Percentiles rank a stretch among this genome's conserved stretches.
Conservation (phyloP, 768 basidiomycete species). For the Infundibulicybe gibba region DNA sequence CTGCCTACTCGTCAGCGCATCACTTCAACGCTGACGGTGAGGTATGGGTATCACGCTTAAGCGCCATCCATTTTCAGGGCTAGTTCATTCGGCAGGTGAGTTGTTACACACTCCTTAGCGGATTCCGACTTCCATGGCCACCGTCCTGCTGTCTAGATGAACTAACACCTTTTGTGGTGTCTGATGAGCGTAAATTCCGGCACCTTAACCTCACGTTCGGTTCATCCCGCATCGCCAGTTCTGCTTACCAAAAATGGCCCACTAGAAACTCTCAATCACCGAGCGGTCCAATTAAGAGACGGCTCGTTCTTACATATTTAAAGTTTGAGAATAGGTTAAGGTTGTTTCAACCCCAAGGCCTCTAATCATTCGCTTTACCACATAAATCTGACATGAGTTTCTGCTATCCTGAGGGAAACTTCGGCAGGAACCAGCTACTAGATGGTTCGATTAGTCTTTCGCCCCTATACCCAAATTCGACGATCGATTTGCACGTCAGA, state of each 20-base stretch:
- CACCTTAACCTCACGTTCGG: constrained; percentile 72
- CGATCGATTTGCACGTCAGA: constrained; percentile 97
- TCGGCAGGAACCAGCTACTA: no score
- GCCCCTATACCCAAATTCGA: constrained; percentile 95
- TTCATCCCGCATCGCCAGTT: constrained; percentile 68
- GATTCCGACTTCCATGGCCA: constrained; percentile 85
- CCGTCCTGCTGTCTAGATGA: constrained; percentile 87
- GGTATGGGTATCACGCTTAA: constrained; percentile 85
- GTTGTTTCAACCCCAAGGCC: constrained; percentile 86
- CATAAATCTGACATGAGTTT: constrained; percentile 43
- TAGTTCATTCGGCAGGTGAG: constrained; percentile 90
- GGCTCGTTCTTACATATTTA: constrained; percentile 84
- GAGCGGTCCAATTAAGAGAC: constrained; percentile 80
- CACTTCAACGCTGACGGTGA: constrained; percentile 72
- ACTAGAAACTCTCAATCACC: constrained; percentile 79
- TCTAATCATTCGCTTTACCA: constrained; percentile 89
- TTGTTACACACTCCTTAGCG: constrained; percentile 87
- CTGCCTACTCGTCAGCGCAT: constrained; percentile 74
- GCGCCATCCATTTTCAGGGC: constrained; percentile 91
- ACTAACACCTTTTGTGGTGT: constrained; percentile 85
- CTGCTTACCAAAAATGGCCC: constrained; percentile 80
- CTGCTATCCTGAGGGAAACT: no score
- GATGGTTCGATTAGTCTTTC: constrained; percentile 97
- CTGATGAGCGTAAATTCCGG: constrained; percentile 82
- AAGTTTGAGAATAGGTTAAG: constrained; percentile 82